Conservation (phyloP, 371 early-diverging fungal species). For the Ordospora colligata region DNA sequence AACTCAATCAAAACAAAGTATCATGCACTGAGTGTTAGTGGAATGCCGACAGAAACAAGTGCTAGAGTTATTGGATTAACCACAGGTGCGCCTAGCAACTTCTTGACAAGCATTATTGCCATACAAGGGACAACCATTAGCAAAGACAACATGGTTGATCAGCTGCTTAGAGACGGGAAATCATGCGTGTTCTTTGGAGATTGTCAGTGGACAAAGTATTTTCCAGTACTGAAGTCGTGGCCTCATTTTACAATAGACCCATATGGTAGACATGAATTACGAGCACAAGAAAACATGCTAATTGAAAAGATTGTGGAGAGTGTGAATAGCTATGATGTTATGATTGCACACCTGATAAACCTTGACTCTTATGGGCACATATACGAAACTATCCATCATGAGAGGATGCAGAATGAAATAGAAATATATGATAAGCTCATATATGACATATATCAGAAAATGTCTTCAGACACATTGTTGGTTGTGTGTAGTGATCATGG, state of each 20-base stretch:
- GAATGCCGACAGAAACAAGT: slow-evolving; percentile 58
- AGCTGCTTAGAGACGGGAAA: slow-evolving; percentile 16
- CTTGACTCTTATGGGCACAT: slow-evolving; percentile 58
- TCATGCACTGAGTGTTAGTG: slow-evolving; percentile 41
- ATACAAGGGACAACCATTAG: slow-evolving; percentile 29
- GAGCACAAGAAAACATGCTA: slow-evolving; percentile 39
- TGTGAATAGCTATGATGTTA: slow-evolving; percentile 21
- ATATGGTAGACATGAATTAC: slow-evolving; percentile 24
- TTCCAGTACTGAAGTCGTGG: slow-evolving; percentile 34
- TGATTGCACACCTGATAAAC: slow-evolving; percentile 35
- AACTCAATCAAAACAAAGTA: not conserved
- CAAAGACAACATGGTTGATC: slow-evolving; percentile 43
- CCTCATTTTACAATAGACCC: not conserved
- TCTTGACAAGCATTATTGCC: slow-evolving; percentile 42
- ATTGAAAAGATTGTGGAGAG: slow-evolving; percentile 30
- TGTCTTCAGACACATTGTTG: slow-evolving; percentile 75
- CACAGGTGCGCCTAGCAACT: slow-evolving; percentile 56
- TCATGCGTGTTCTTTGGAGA: slow-evolving; percentile 58
- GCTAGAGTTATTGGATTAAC: slow-evolving; percentile 46
- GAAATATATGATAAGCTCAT: slow-evolving; percentile 71
- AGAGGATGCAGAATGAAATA: slow-evolving; percentile 71
- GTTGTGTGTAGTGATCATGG: slow-evolving; percentile 96
- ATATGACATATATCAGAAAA: slow-evolving; percentile 63
- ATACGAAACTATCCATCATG: slow-evolving; percentile 62
- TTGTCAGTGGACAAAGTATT: slow-evolving; percentile 54